Base-by-base conservation (phyloP, 805 yeast species). In the Zygosaccharomyces pseudorouxii region DNA sequence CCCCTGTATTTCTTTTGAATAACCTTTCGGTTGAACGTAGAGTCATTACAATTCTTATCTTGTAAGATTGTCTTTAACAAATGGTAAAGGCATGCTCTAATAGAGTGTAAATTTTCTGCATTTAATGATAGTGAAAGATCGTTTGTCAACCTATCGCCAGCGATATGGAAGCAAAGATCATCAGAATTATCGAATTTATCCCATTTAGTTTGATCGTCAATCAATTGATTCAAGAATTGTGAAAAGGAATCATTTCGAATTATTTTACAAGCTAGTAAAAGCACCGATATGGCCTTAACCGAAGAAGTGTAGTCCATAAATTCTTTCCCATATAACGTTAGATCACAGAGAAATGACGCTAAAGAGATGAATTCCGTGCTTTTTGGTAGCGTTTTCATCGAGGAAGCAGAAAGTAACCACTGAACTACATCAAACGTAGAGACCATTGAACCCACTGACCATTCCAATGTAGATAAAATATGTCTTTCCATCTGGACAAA, bases 401-500 rank as follows among this genome's bases (percentile, higher is more conserved):
- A 29, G 1, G 55, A 39, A 1, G 41, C 31, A 2, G 50, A 42
- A 16, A 51, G 10, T 10, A 51, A 27, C 30, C 54, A 52, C 33
- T 56, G 55, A 16, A 55, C 42, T 25, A 53, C 18, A 14, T 59
- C 62, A 35, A 53, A 52, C 1, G 49, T 40, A 4, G 60, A 49
- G 14, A 55, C 51, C 20, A 59, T 54, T n/a, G 51, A 42, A 6
- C 60, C 55, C 10, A 67, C 49, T 5, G 74, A 68, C 95, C 95
- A 86, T 47, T 82, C 80, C 51, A 88, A 71, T 0, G 93, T 84
- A 23, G 76, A 68, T 50, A 87, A 71, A 12, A 87, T 78, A 60
- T 86, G 95, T 55, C 78, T 71, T 67, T 87, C 95, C 93, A 86
- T 86, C 64, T 86, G 93, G 20, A 76, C 71, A 62, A 81, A 80